phyloP scores from a whole-genome alignment of 306 rosid species.

The Comarum palustre region DNA sequence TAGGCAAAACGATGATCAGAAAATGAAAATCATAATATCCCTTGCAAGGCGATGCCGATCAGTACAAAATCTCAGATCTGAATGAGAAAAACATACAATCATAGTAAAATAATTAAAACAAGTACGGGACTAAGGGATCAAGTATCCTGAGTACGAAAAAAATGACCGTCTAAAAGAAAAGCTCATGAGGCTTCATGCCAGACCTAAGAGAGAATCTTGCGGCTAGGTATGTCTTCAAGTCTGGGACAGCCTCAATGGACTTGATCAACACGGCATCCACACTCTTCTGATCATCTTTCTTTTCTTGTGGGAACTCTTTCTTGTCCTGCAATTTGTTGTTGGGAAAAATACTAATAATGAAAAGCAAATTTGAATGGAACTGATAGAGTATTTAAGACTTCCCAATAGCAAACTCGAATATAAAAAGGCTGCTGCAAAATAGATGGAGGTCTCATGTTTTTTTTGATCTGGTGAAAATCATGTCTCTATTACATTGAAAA shows the following conservation, averaged over 20 bases:
- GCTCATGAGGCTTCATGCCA: constrained; percentile 81
- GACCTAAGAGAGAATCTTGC: constrained; percentile 72
- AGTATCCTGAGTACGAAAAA: constrained; percentile 1
- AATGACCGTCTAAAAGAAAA: constrained; percentile 42
- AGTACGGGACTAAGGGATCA: neutral
- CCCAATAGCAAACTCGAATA: neutral
- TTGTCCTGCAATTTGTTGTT: constrained; percentile 47
- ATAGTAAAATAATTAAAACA: constrained; percentile 6
- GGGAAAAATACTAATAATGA: neutral
- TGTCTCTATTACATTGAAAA: neutral
- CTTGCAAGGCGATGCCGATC: constrained; percentile 4
- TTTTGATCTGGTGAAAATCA: neutral
- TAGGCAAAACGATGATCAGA: neutral
- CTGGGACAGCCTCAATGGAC: constrained; percentile 60
- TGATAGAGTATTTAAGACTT: neutral
- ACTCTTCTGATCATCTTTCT: constrained; percentile 73
- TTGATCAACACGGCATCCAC: constrained; percentile 56
- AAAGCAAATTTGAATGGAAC: neutral
- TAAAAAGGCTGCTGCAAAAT: neutral
- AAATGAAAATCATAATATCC: neutral
- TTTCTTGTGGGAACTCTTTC: constrained; percentile 59
- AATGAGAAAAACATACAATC: neutral
- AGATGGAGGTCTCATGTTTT: neutral
- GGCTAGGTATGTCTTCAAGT: constrained; percentile 66
- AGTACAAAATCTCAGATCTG: neutral